Evolutionary conservation across 1,284 basidiomycete genomes (phyloP).

Genomic region (Veloporphyrellus conicus): DNA sequence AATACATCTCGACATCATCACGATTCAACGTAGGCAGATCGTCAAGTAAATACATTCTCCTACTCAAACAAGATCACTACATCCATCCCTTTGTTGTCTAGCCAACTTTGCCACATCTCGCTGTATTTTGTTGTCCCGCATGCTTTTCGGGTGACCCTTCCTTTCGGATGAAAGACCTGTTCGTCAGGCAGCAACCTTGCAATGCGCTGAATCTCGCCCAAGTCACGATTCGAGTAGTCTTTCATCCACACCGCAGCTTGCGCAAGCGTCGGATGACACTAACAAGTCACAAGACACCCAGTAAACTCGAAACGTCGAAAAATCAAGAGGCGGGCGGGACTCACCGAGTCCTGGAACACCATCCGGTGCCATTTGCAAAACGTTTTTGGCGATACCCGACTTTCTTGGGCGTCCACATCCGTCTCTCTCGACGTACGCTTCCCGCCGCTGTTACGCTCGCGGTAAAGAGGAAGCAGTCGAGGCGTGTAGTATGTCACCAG

Average conservation of each 20-base stretch:
- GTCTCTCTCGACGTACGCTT: conserved; percentile 1
- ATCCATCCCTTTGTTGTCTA: conserved; percentile 25
- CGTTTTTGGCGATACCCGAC: conserved; percentile 26
- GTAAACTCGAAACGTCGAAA: background rate
- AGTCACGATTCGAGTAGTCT: conserved; percentile 35
- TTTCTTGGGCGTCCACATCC: conserved; percentile 2
- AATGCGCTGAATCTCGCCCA: conserved; percentile 39
- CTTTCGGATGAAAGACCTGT: conserved; percentile 24
- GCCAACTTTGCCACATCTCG: conserved; percentile 36
- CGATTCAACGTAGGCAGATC: too few relatives aligned
- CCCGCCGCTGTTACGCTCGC: conserved; percentile 4
- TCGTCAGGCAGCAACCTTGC: conserved; percentile 33
- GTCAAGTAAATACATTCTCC: too few relatives aligned
- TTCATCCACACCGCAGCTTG: conserved; percentile 32
- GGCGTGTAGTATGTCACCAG: conserved; percentile 30
- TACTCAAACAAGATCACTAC: conserved; percentile 27
- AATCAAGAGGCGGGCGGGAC: conserved; percentile 7
- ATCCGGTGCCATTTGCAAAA: conserved; percentile 44
- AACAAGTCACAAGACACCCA: background rate
- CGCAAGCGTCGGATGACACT: conserved; percentile 34
- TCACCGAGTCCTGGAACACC: conserved; percentile 37
- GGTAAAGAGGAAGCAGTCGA: conserved; percentile 29
- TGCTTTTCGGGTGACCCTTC: background rate
- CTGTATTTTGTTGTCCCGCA: conserved; percentile 25
- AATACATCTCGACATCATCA: too few relatives aligned